Conservation (phyloP, 192 early-diverging fungal genomes). For the Kickxella alabastrina region DNA sequence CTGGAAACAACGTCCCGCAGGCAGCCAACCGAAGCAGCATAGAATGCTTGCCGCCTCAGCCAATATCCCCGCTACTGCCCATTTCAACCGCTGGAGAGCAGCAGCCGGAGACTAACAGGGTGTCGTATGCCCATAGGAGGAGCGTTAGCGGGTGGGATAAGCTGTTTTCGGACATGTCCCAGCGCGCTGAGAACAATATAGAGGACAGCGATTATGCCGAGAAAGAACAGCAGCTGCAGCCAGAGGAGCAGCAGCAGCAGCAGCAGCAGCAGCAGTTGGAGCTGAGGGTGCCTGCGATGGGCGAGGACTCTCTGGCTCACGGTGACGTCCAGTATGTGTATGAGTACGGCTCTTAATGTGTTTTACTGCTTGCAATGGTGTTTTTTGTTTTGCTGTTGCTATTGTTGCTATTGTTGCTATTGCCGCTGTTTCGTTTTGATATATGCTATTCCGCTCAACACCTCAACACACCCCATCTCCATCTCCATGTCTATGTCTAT, state of each 20-base stretch:
- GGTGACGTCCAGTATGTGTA: conserved; percentile 53
- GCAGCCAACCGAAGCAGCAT: conserved; percentile 4
- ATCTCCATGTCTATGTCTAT: background rate
- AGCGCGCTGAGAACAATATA: conserved; percentile 21
- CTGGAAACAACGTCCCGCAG: background rate
- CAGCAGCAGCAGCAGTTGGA: conserved; percentile 8
- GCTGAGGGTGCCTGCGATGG: conserved; percentile 32
- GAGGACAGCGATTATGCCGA: conserved; percentile 11
- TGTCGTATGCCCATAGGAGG: conserved; percentile 45
- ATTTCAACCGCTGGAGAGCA: no score
- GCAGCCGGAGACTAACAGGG: no score
- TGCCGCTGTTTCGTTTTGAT: background rate
- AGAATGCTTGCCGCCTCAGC: background rate
- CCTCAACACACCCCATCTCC: no score
- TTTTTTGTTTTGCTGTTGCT: background rate
- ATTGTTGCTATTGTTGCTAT: background rate
- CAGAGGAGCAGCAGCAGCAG: conserved; percentile 13
- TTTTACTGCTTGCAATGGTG: background rate
- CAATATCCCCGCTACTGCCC: no score
- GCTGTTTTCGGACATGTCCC: conserved; percentile 36
- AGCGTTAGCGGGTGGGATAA: conserved; percentile 49
- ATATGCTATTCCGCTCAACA: no score
- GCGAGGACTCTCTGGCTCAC: conserved; percentile 36
- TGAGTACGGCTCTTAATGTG: conserved; percentile 31
- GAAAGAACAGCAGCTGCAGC: no score